phyloP scores from a whole-genome alignment of 1,139 yeast species.

The Taiozyma sp. region DNA sequence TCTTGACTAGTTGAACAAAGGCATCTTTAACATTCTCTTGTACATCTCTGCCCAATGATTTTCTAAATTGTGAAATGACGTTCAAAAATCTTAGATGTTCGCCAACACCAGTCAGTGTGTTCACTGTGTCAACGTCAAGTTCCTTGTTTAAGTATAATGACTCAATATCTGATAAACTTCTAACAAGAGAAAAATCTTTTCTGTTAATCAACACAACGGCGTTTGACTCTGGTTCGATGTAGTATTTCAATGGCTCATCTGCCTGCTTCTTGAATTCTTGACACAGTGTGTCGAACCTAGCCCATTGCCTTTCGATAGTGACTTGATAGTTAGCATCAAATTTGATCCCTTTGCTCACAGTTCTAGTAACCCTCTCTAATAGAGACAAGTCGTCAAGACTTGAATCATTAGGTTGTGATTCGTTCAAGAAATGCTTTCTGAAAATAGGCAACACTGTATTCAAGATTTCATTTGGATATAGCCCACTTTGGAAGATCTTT shows the following conservation, averaged over 20 bases:
- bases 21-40: conserved; percentile 15
- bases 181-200: conserved; percentile 25
- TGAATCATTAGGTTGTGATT: conserved; percentile 2
- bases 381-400: conserved; percentile 20
- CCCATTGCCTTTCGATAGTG: conserved; percentile 44
- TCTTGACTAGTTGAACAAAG: conserved; percentile 10
- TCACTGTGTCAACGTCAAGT: conserved; percentile 3
- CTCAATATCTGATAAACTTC: conserved; percentile 26
- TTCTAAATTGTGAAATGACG: conserved; percentile 21
- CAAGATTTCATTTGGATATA: conserved; percentile 41
- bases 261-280: conserved; percentile 59
- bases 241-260: conserved; percentile 48
- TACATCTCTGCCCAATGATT: conserved; percentile 21
- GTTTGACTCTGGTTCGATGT: conserved; percentile 17
- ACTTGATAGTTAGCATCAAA: conserved; percentile 25
- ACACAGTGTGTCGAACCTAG: conserved; percentile 56
- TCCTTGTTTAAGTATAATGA: conserved; percentile 20
- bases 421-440: conserved; percentile 21
- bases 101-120: conserved; percentile 3
- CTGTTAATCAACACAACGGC: conserved; percentile 20
- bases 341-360: conserved; percentile 26
- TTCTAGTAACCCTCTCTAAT: conserved; percentile 27
- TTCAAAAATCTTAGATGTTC: conserved; percentile 19
- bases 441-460: conserved; percentile 38
- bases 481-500: conserved; percentile 43